phyloP scores from a whole-genome alignment of 2,329 filamentous ascomycete species.

The Didymella arachidicola region DNA sequence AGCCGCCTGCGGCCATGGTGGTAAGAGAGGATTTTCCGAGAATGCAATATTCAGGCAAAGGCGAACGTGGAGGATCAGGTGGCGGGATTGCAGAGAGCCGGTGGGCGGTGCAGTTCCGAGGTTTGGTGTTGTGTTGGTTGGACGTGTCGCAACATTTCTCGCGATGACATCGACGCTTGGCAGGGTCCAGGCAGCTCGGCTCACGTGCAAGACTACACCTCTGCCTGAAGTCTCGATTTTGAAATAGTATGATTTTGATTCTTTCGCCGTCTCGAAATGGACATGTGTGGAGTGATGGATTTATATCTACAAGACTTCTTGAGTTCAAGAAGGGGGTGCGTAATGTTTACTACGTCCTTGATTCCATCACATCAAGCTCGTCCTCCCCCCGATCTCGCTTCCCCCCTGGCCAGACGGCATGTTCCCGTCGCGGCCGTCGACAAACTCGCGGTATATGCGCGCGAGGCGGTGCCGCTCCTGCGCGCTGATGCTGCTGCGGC shows the following conservation, averaged over 20 bases:
- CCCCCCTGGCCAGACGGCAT: slow-evolving; percentile 93
- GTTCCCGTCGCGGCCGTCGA: slow-evolving; percentile 90
- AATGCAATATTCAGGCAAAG: not conserved
- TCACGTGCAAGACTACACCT: slow-evolving; percentile 5
- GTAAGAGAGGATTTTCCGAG: slow-evolving; percentile 10
- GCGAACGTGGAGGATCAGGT: not conserved
- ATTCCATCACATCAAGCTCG: slow-evolving; percentile 79
- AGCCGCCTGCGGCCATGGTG: slow-evolving; percentile 49
- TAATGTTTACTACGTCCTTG: too few species aligned
- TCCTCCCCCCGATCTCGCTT: slow-evolving; percentile 89
- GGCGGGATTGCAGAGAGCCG: not conserved
- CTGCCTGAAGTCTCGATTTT: not conserved
- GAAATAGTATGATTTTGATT: slow-evolving; percentile 2
- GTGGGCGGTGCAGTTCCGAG: not conserved
- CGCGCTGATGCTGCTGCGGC: slow-evolving; percentile 80
- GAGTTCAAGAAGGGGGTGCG: too few species aligned
- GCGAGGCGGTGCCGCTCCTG: slow-evolving; percentile 77
- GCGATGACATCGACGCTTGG: slow-evolving; percentile 20
- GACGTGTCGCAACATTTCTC: slow-evolving; percentile 8
- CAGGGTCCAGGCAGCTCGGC: slow-evolving; percentile 16
- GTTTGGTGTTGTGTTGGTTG: not conserved
- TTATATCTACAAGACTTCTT: too few species aligned
- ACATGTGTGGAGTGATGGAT: not conserved
- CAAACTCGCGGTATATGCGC: slow-evolving; percentile 90
- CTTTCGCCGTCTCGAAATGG: slow-evolving; percentile 1